Evolutionary conservation across 148 eudicot genomes (phyloP), one percentile per base, ranked within the genome.

Genomic region (Drosera capensis): DNA sequence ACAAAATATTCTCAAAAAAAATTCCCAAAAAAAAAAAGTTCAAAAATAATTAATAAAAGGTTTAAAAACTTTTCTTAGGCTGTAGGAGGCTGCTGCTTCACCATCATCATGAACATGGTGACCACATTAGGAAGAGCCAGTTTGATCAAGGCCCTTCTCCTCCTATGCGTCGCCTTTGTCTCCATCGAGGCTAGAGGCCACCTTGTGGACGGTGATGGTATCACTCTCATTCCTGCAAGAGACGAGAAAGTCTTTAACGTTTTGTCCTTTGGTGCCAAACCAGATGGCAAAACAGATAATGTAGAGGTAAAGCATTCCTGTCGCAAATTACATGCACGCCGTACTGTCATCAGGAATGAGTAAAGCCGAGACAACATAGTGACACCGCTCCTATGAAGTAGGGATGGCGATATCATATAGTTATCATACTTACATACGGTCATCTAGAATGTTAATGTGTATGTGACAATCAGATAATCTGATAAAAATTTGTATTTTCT

Each of bases 191-290:
- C 63, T 22, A 11, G 31, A 11, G 51, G 20, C 19, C 45, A 44
- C 28, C 47, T 25, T 15, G 31, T 20, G n/a, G 73, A 57, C 13
- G 73, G 73, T 14, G 56, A 58, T 51, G 61, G 56, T 30, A 58
- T 63, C 12, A 28, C 46, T 20, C 13, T 25, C 3, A 7, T 56
- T 30, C 65, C 65, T 3, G 16, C 43, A 12, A 58, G 59, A 15
- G 66, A 8, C 25, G 78, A 60, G 42, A 70, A 56, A 23, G 46
- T 59, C 6, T 75, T 79, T 12, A 80, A 63, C 21, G 56, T 80
- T 0, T 2, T 54, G 36, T 35, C 62, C 25, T 73, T 29, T 55
- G 83, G 71, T 35, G 88, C 83, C 16, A 40, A 30, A 19, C 56
- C 68, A 5, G 75, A 48, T 15, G 71, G 66, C 8, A 19, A 23